These are phyloP conservation scores for Exophiala xenobiotica DNA, from an alignment of 2,329 filamentous ascomycete genomes.

Conservation along the genomic window DNA sequence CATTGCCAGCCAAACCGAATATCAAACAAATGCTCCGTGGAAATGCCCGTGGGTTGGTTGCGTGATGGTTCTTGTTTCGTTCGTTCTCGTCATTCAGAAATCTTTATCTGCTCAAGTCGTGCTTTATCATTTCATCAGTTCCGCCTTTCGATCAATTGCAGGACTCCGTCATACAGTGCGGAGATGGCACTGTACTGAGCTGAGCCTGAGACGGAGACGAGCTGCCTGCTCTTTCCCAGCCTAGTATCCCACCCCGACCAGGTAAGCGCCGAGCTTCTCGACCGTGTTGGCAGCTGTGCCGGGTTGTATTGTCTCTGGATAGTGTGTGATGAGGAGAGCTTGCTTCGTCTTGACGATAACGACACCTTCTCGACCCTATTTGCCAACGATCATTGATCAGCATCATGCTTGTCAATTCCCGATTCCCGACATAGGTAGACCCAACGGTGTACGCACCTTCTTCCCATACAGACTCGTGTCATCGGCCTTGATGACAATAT, in stretches of 20 bases:
- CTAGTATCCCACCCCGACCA: constrained; percentile 74
- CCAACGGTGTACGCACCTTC: too few species aligned
- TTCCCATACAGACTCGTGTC: constrained; percentile 80
- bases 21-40: background rate
- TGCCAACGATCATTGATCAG: constrained; percentile 13
- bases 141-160: too few species aligned
- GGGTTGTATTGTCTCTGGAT: constrained; percentile 70
- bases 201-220: too few species aligned
- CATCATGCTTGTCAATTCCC: background rate
- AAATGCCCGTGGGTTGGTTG: background rate
- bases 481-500: constrained; percentile 72
- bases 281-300: constrained; percentile 76
- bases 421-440: too few species aligned
- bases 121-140: too few species aligned
- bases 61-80: too few species aligned
- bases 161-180: too few species aligned
- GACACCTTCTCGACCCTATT: constrained; percentile 74
- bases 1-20: background rate
- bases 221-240: background rate
- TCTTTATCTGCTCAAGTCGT: background rate
- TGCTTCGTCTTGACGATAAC: constrained; percentile 82
- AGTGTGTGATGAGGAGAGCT: constrained; percentile 85
- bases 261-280: constrained; percentile 82
- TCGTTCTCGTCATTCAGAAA: background rate
- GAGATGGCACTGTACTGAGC: too few species aligned